Conservation (phyloP, 2,329 filamentous ascomycete species). For the Alternaria metachromatica region DNA sequence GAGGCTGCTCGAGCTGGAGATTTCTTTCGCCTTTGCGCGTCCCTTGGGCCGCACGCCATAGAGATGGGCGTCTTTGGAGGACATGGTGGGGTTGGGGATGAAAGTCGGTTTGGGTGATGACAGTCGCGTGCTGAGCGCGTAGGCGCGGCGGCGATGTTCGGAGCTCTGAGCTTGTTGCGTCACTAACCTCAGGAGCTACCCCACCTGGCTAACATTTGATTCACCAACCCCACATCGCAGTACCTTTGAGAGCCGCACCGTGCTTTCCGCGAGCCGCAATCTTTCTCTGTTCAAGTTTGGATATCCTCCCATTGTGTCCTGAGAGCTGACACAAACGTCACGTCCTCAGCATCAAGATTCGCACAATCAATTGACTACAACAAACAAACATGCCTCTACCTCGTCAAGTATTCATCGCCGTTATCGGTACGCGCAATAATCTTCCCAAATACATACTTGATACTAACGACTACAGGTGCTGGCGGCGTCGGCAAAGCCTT, state of each 20-base stretch:
- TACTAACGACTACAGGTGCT: constrained; percentile 65
- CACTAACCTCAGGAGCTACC: constrained; percentile 14
- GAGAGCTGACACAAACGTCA: background rate
- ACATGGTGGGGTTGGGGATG: constrained; percentile 24
- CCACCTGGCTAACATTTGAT: constrained; percentile 23
- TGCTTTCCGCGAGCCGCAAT: constrained; percentile 6
- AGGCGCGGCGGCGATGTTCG: constrained; percentile 29
- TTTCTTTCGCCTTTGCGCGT: constrained; percentile 63
- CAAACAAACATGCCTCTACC: constrained; percentile 47
- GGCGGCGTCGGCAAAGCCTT: constrained; percentile 94
- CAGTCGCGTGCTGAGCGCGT: constrained; percentile 15
- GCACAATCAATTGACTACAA: constrained; percentile 3
- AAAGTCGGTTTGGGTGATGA: background rate
- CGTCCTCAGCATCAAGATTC: background rate
- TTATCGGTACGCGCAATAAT: constrained; percentile 48
- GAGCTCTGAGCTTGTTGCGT: constrained; percentile 23
- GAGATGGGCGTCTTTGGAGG: constrained; percentile 67
- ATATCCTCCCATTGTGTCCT: background rate
- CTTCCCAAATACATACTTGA: constrained; percentile 1
- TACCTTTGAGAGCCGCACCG: background rate
- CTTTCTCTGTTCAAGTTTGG: background rate
- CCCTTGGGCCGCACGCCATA: constrained; percentile 77
- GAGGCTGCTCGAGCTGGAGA: constrained; percentile 73
- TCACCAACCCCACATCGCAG: constrained; percentile 23
- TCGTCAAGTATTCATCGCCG: constrained; percentile 56